A percentile compares a stretch with the other conserved stretches of the same genome.
These are phyloP conservation scores for Fusarium equiseti DNA, from an alignment of 2,329 filamentous ascomycete species.

Conservation along the genomic window DNA sequence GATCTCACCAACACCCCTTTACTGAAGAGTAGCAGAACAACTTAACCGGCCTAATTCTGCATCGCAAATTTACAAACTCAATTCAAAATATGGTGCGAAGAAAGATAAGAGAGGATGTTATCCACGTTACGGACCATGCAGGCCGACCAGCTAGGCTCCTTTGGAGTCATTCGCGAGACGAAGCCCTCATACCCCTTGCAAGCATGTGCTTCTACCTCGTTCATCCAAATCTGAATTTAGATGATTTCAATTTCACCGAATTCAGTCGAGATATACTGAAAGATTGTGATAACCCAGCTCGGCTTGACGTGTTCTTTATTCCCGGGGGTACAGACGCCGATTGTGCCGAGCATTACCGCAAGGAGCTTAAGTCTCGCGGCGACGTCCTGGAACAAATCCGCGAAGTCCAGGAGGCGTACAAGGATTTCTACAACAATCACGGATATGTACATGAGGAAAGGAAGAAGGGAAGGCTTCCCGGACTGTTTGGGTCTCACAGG, in stretches of 20 bases:
- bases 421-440: neutral
- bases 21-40: neutral
- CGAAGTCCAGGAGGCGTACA: neutral
- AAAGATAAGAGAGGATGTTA: neutral
- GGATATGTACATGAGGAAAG: neutral
- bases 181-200: neutral
- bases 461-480: neutral
- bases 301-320: neutral
- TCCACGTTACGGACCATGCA: neutral
- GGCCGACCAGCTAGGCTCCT: neutral
- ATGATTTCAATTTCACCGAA: fast-evolving
- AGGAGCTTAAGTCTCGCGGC: neutral
- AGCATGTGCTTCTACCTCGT: neutral
- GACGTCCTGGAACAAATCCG: neutral
- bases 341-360: neutral
- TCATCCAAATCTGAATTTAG: neutral
- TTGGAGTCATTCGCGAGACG: neutral
- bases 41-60: neutral
- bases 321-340: neutral
- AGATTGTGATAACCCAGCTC: neutral
- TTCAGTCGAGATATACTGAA: neutral
- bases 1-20: neutral
- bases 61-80: fast-evolving
- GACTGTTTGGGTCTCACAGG: neutral
- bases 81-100: neutral